These are phyloP conservation scores for Peniophora sp. DNA, from an alignment of 1,284 basidiomycete species.

Conservation along the genomic window DNA sequence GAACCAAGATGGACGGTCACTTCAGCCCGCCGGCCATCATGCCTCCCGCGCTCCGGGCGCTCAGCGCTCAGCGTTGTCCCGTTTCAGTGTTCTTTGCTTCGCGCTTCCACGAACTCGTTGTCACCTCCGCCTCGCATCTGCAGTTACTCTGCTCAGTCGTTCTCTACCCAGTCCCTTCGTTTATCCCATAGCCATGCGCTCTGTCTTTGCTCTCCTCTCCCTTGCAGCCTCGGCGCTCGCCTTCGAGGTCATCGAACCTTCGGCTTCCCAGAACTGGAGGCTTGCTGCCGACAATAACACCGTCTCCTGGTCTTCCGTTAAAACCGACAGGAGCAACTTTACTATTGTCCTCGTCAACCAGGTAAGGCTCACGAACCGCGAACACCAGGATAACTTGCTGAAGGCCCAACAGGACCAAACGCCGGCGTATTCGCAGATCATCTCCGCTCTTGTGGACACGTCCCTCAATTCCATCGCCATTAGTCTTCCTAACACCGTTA, in stretches of 20 bases:
- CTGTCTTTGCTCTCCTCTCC: slow-evolving; percentile 37
- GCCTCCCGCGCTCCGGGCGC: no score
- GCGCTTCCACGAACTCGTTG: no score
- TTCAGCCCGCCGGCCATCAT: no score
- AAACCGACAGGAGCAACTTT: slow-evolving; percentile 61
- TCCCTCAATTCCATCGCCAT: slow-evolving; percentile 25
- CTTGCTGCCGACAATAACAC: slow-evolving; percentile 44
- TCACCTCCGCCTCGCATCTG: no score
- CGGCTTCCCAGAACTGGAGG: slow-evolving; percentile 44
- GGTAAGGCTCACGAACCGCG: slow-evolving; percentile 24
- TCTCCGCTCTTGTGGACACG: slow-evolving; percentile 43
- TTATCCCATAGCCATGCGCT: slow-evolving; percentile 34
- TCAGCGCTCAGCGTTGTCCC: no score
- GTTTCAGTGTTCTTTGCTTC: no score
- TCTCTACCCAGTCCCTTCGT: background rate
- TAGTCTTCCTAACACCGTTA: slow-evolving; percentile 49
- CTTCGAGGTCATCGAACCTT: slow-evolving; percentile 52
- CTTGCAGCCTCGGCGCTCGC: slow-evolving; percentile 51
- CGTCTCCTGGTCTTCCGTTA: slow-evolving; percentile 56
- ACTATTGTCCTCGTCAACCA: slow-evolving; percentile 60
- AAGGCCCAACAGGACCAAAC: slow-evolving; percentile 10
- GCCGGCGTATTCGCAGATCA: slow-evolving; percentile 28
- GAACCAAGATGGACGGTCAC: no score
- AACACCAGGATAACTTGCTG: slow-evolving; percentile 17
- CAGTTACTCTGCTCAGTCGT: no score